Conservation (phyloP, 2,329 filamentous ascomycete species). For the Claviceps cyperi region DNA sequence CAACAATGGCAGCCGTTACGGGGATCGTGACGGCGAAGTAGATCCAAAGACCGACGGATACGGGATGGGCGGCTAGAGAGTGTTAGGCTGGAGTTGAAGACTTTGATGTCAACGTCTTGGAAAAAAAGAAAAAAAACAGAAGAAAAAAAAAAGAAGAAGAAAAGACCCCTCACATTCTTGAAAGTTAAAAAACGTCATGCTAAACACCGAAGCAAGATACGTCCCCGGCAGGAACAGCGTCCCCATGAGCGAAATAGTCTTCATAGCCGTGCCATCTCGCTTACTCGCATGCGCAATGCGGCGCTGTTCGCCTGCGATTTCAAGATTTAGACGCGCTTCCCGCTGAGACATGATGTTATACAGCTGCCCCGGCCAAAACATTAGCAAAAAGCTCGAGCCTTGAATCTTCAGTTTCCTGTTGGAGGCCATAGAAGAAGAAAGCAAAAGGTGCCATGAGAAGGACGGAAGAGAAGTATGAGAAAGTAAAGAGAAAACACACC, state of each 20-base stretch:
- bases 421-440: too few species aligned
- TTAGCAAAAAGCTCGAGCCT: too few species aligned
- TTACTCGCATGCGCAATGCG: slow-evolving; percentile 45
- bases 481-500: slow-evolving; percentile 24
- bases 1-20: slow-evolving; percentile 39
- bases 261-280: slow-evolving; percentile 49
- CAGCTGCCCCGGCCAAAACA: slow-evolving; percentile 26
- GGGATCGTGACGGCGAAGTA: slow-evolving; percentile 49
- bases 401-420: too few species aligned
- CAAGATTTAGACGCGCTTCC: slow-evolving; percentile 47
- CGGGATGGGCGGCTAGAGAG: slow-evolving; percentile 20
- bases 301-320: slow-evolving; percentile 46
- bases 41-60: slow-evolving; percentile 43
- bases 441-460: not conserved
- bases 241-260: slow-evolving; percentile 48
- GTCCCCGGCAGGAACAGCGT: slow-evolving; percentile 49
- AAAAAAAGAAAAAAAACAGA: not conserved
- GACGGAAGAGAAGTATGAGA: not conserved
- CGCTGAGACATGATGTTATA: slow-evolving; percentile 54
- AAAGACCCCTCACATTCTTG: slow-evolving; percentile 23
- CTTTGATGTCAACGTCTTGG: too few species aligned
- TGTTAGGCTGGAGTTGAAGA: slow-evolving; percentile 1
- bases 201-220: slow-evolving; percentile 47
- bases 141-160: not conserved
- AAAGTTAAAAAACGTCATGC: slow-evolving; percentile 55